Base-by-base conservation (phyloP, 257 asterid genomes). In the Salvia hispanica region DNA sequence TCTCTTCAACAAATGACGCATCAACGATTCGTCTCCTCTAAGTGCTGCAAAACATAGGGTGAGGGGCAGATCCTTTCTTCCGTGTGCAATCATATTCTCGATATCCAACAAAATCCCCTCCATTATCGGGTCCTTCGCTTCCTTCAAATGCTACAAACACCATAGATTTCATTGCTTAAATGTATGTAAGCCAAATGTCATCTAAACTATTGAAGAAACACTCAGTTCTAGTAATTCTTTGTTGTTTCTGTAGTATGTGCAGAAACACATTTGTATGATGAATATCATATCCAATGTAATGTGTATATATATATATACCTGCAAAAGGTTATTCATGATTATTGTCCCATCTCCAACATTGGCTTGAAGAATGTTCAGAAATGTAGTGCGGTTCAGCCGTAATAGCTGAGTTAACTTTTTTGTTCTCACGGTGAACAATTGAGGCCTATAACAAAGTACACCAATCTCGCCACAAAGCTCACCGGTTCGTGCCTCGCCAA, bases 381-480 rank as follows among this genome's bases (percentile, higher is more conserved):
- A 94, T n/a, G 89, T 72, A 31, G 99, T 79, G 10, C 97, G 88
- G 53, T 88, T 91, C 69, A 94, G 66, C 37, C 99, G 82, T 47
- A 94, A 76, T 6, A 94, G 81, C 83, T 91, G 97, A 39, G 91
- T 77, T 36, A 94, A 68, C 72, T 93, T 76, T 69, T 78, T 88
- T 0, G 99, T 94, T 55, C 99, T 80, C 56, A 88, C 97, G 0
- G 97, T 88, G 79, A 88, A 94, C 31, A 85, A 74, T 73, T 94
- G 99, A 72, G 99, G 97, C 79, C 91, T 79, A 64, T 83, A 88
- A 60, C 97, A 94, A 40, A 94, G 89, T 63, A 88, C 96, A 44
- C 99, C 96, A 46, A 94, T 88, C 78, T 94, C 99, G 54, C 97
- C 99, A 72, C 92, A 87, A n/a, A 84, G 78, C 9, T 89, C 96